Conservation (phyloP, 2,329 filamentous ascomycete genomes). For the Curvularia lunata region DNA sequence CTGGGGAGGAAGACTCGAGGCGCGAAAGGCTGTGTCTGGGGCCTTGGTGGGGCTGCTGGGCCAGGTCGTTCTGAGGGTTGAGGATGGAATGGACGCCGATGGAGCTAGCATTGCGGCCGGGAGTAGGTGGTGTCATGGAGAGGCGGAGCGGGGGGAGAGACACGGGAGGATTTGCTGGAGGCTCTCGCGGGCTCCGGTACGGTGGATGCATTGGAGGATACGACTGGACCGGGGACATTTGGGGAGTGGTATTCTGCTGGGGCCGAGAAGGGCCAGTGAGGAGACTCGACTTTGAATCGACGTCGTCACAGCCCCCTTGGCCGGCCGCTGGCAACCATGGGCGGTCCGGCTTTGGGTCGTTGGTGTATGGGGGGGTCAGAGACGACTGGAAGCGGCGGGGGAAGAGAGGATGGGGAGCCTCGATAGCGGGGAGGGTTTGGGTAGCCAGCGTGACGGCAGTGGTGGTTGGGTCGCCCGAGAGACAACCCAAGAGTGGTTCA, state of each 20-base stretch:
- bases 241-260: slow-evolving; percentile 36
- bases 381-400: slow-evolving; percentile 35
- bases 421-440: slow-evolving; percentile 46
- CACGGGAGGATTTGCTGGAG: slow-evolving; percentile 23
- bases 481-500: slow-evolving; percentile 34
- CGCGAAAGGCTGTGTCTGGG: slow-evolving; percentile 53
- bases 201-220: slow-evolving; percentile 38
- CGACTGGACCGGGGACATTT: slow-evolving; percentile 36
- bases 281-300: slow-evolving; percentile 39
- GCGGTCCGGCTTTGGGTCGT: slow-evolving; percentile 42
- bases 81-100: slow-evolving; percentile 56
- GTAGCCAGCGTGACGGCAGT: slow-evolving; percentile 47
- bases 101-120: slow-evolving; percentile 43
- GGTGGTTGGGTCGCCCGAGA: slow-evolving; percentile 26
- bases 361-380: slow-evolving; percentile 42
- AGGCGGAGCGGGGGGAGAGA: slow-evolving; percentile 46
- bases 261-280: slow-evolving; percentile 31
- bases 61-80: slow-evolving; percentile 51
- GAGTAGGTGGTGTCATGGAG: slow-evolving; percentile 45
- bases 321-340: slow-evolving; percentile 44
- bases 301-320: slow-evolving; percentile 43
- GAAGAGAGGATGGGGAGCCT: slow-evolving; percentile 43
- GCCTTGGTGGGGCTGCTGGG: slow-evolving; percentile 38
- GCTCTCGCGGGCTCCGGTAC: slow-evolving; percentile 30
- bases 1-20: slow-evolving; percentile 51